Percentiles rank a stretch among this genome's conserved stretches.
Conservation (phyloP, 352 stramenopile genomes). For the Pythium insidiosum region DNA sequence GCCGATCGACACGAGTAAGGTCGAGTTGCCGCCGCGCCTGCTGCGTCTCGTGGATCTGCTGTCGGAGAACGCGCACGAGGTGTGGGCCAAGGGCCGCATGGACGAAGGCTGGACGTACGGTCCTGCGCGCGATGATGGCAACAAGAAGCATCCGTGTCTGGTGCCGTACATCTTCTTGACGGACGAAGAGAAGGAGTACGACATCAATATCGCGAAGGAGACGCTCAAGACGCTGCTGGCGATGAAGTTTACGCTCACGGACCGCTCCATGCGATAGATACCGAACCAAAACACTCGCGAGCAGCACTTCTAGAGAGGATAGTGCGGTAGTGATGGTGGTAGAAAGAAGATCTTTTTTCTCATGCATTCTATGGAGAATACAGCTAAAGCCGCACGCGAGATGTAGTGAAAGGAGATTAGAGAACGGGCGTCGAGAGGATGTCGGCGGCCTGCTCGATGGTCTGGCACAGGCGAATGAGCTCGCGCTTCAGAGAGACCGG, state of each 20-base stretch:
- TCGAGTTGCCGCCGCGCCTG: constrained; percentile 56
- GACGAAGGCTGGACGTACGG: constrained; percentile 85
- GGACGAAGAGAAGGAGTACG: constrained; percentile 84
- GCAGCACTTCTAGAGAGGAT: too few species aligned
- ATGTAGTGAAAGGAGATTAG: too few species aligned
- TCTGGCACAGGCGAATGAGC: constrained; percentile 67
- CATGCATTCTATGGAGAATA: too few species aligned
- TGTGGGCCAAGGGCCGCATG: constrained; percentile 84
- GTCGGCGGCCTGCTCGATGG: constrained; percentile 68
- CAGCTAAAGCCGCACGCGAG: too few species aligned
- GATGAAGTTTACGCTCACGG: constrained; percentile 80
- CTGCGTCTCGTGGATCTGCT: constrained; percentile 73
- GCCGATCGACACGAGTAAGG: constrained; percentile 65
- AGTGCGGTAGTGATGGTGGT: too few species aligned
- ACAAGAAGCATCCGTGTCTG: constrained; percentile 80
- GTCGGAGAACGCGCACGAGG: constrained; percentile 81
- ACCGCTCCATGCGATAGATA: constrained; percentile 54
- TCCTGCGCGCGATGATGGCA: constrained; percentile 58
- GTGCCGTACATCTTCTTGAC: constrained; percentile 87
- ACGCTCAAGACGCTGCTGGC: constrained; percentile 84
- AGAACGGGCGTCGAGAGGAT: constrained; percentile 53
- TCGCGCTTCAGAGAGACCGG: constrained; percentile 70
- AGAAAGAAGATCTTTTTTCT: neutral
- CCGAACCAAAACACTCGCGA: too few species aligned
- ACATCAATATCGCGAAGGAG: constrained; percentile 83